Evolutionary conservation across 2,329 filamentous ascomycete genomes (phyloP).

Genomic region (Zymoseptoria crescenta): DNA sequence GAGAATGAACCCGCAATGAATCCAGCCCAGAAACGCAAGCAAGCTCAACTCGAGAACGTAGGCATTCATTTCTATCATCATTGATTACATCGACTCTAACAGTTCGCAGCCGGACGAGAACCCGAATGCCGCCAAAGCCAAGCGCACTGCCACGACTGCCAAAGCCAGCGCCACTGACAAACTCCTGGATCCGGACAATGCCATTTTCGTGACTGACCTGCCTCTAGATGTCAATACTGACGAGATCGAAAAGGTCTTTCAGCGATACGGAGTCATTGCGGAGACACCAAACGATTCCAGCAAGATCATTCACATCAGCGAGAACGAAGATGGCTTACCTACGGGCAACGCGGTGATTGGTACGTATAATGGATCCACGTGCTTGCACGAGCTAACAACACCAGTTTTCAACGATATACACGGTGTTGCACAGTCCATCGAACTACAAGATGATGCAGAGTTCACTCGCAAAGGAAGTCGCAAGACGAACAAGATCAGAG

Average conservation of each 20-base stretch:
- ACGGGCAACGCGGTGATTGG: conserved; percentile 82
- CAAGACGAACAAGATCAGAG: conserved; percentile 33
- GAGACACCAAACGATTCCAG: conserved; percentile 86
- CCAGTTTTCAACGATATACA: conserved; percentile 86
- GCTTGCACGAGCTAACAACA: neutral
- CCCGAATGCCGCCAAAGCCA: conserved; percentile 7
- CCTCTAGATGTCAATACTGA: conserved; percentile 69
- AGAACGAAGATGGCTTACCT: conserved; percentile 70
- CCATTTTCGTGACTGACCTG: conserved; percentile 84
- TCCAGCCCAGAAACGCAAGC: conserved; percentile 35
- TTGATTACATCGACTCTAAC: neutral
- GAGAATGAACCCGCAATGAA: conserved; percentile 38
- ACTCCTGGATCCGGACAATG: conserved; percentile 61
- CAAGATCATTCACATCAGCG: conserved; percentile 89
- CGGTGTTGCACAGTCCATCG: conserved; percentile 78
- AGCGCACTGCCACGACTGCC: conserved; percentile 1
- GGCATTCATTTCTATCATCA: conserved; percentile 2
- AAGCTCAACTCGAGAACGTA: conserved; percentile 29
- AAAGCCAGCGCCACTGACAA: conserved; percentile 12
- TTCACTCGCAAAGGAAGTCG: conserved; percentile 65
- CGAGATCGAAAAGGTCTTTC: conserved; percentile 79
- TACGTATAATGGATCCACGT: conserved; percentile 8
- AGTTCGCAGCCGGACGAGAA: neutral
- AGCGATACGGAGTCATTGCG: conserved; percentile 82
- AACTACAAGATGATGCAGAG: conserved; percentile 71